Base-by-base conservation (phyloP, 1,139 yeast species). In the Blastobotrys serpentis region DNA sequence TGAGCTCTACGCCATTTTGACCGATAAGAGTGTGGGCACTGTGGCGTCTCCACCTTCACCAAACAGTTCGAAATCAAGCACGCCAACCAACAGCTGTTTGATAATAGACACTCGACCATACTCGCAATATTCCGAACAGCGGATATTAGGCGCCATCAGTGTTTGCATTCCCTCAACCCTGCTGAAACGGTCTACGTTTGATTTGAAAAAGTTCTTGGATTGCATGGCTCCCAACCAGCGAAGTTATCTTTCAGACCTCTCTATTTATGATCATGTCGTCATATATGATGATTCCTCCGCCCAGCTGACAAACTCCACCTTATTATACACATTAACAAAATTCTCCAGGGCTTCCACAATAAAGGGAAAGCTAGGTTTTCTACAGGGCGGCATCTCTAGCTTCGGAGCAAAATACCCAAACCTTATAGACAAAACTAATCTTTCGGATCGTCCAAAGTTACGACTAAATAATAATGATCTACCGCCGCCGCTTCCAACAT, bases 111-210 rank as follows among this genome's bases (percentile, higher is more conserved):
- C 83, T 16, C 72, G 96, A 46, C 84, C 95, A 0, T 84, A 77
- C 59, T 77, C 84, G 3, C 86, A 82, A 47, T 84, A 70, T 63
- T 70, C 77, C 26, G 71, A 69, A 49, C 61, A 73, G 3, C 82
- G 82, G 50, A 62, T 87, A 13, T 59, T 58, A n/a, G 68, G 74
- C 42, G 77, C 95, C 1, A 69, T 84, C 40, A 84, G 84, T 61
- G 75, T 86, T 30, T 84, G 90, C 60, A 70, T 86, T 19, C 95
- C 95, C 1, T 81, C 92, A 16, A 86, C 95, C 1, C 71, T 87
- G 43, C 68, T 87, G 55, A 84, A 84, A 61, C 75, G 96, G 53
- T 73, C 78, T 33, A 81, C 78, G 51, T 86, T 83, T 60, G 77
- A 78, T 14, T 69, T 86, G 47, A 56, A 70, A 49, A 67, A 83